Evolutionary conservation across 768 basidiomycete genomes (phyloP).

Genomic region (Trametes elegans): DNA sequence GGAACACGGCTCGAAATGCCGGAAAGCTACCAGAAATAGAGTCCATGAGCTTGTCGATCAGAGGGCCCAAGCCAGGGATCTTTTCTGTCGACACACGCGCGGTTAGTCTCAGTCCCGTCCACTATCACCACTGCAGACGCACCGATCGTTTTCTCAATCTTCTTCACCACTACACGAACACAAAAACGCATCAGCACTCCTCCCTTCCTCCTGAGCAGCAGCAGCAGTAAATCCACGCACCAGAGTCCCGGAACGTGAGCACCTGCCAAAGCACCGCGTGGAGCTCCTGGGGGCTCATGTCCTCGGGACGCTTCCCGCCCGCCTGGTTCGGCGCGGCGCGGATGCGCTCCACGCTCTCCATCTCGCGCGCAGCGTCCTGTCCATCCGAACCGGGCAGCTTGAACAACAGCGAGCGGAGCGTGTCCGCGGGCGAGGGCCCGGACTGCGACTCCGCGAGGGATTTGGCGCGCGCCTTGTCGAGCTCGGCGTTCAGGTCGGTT

Average conservation of each 20-base stretch:
- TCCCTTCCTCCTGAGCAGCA: neutral
- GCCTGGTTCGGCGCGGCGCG: constrained; percentile 46
- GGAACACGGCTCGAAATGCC: neutral
- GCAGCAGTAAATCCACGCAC: constrained; percentile 34
- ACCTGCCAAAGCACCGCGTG: constrained; percentile 85
- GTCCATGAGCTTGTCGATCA: constrained; percentile 80
- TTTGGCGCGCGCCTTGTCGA: constrained; percentile 66
- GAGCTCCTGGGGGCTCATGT: constrained; percentile 88
- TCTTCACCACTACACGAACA: constrained; percentile 57
- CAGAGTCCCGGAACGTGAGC: constrained; percentile 78
- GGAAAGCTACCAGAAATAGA: constrained; percentile 55
- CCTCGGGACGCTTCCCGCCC: constrained; percentile 68
- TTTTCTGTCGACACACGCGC: constrained; percentile 46
- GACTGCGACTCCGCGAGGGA: constrained; percentile 33
- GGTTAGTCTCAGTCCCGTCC: neutral
- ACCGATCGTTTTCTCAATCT: constrained; percentile 74
- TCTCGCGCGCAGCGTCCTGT: constrained; percentile 63
- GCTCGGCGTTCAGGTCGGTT: constrained; percentile 77
- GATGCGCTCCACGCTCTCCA: constrained; percentile 72
- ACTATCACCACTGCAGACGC: constrained; percentile 14
- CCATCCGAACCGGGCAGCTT: constrained; percentile 62
- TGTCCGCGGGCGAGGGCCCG: constrained; percentile 41
- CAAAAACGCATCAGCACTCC: neutral
- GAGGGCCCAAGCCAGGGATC: constrained; percentile 72
- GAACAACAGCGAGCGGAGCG: constrained; percentile 59